Evolutionary conservation across 108 stramenopile genomes (phyloP).

Genomic region (Cyclotella distinguenda): DNA sequence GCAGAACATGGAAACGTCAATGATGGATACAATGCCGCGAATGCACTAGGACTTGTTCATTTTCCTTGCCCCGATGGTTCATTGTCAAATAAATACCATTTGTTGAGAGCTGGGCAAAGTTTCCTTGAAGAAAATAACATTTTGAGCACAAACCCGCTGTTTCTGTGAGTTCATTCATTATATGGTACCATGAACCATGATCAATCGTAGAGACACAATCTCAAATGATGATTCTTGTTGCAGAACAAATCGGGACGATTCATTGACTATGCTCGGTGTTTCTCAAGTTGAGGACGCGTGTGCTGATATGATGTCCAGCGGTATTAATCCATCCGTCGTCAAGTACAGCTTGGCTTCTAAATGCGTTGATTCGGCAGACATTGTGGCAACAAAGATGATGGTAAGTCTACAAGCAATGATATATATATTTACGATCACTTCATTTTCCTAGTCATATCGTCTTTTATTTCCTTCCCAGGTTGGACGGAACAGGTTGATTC

Average conservation of each 20-base stretch:
- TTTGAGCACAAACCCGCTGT: slow-evolving; percentile 53
- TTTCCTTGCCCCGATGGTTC: slow-evolving; percentile 36
- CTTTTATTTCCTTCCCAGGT: background rate
- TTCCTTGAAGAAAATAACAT: slow-evolving; percentile 44
- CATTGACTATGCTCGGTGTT: slow-evolving; percentile 35
- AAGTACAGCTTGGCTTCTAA: slow-evolving; percentile 48
- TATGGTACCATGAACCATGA: background rate
- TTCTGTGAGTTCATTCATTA: slow-evolving; percentile 36
- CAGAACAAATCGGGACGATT: slow-evolving; percentile 54
- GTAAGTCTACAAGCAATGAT: slow-evolving; percentile 14
- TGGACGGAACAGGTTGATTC: slow-evolving; percentile 51
- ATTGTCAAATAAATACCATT: slow-evolving; percentile 49
- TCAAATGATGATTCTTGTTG: background rate
- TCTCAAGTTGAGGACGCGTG: slow-evolving; percentile 46
- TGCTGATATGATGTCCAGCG: slow-evolving; percentile 26
- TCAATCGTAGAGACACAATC: background rate
- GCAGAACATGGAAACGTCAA: background rate
- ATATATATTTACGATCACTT: background rate
- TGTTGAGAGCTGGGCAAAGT: slow-evolving; percentile 53
- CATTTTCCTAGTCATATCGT: background rate
- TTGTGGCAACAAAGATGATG: slow-evolving; percentile 45
- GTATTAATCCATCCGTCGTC: slow-evolving; percentile 46
- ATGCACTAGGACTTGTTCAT: slow-evolving; percentile 46
- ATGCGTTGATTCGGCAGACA: slow-evolving; percentile 53
- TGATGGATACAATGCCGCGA: slow-evolving; percentile 1